These are phyloP conservation scores for Lathyrus aphaca DNA, from an alignment of 306 rosid genomes.

Conservation along the genomic window DNA sequence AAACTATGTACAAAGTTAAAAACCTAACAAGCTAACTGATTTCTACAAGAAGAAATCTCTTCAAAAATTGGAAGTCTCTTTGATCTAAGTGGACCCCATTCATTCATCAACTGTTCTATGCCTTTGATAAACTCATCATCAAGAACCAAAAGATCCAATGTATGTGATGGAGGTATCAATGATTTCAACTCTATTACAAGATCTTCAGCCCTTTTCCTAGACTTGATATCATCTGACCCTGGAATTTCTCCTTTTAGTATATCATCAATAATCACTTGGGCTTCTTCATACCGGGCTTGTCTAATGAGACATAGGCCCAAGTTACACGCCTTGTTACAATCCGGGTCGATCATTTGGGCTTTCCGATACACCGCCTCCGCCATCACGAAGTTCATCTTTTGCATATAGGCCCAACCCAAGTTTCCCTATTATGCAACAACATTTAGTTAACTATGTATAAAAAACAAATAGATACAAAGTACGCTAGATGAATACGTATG, in stretches of 20 bases:
- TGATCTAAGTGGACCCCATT: conserved; percentile 71
- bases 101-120: conserved; percentile 65
- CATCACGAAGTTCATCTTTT: conserved; percentile 61
- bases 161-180: conserved; percentile 29
- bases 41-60: conserved; percentile 81
- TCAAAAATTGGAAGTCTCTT: conserved; percentile 94
- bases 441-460: too few relatives aligned
- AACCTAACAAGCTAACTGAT: conserved; percentile 82
- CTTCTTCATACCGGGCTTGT: conserved; percentile 67
- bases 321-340: conserved; percentile 93
- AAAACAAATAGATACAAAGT: too few relatives aligned
- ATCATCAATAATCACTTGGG: conserved; percentile 52
- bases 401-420: conserved; percentile 98
- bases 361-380: conserved; percentile 84
- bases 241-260: conserved; percentile 52
- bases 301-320: conserved; percentile 73
- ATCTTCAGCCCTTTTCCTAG: conserved; percentile 60
- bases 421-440: conserved; percentile 66
- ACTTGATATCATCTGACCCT: conserved; percentile 66
- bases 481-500: too few relatives aligned
- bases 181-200: conserved; percentile 54
- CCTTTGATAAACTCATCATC: conserved; percentile 83
- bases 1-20: not conserved
- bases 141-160: conserved; percentile 42
- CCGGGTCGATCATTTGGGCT: conserved; percentile 88